Evolutionary conservation across 495 filamentous ascomycete genomes (phyloP), one percentile per base, ranked within the genome.

Genomic region (Annulohypoxylon maeteangense): DNA sequence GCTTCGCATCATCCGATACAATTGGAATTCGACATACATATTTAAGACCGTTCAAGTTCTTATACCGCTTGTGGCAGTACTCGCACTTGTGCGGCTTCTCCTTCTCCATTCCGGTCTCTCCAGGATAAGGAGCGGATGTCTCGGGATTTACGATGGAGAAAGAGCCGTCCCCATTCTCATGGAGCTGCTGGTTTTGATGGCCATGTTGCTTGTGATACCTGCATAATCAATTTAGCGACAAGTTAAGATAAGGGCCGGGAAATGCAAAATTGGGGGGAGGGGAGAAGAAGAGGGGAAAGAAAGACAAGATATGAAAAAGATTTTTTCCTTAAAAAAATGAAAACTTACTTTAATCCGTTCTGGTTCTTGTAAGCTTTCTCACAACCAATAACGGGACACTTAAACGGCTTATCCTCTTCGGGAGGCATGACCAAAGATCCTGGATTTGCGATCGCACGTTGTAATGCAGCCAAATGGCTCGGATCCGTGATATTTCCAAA

Each of bases 341-440:
- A 42, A 44, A 81, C 85, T 70, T 92, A 96, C 86, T 98, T 98
- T 32, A 99, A 84, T 32, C 95, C 95, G 74, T 99, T 99, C 75
- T 98, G 95, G 78, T 99, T 99, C 86, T 99, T 99, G 80, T 99
- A 99, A 12, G 95, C 95, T 84, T 99, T 99, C 79, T 99, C 95
- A 76, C 95, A 99, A 16, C 95, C 95, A 74, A 98, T 97, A 45
- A 99, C 95, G 7, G 96, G 95, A 78, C 95, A 99, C 75, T 92
- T 91, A 86, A 97, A 98, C 0, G 95, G 95, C 81, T 98, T 99
- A 68, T 93, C 91, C 72, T 98, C 94, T 65, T 79, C 90, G 81
- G 70, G 90, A 14, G 82, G 79, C 74, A 86, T 85, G 70, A 86
- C 81, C 73, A 86, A 62, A 56, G 78, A 75, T 48, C 70, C 75